phyloP scores from a whole-genome alignment of 2,329 filamentous ascomycete species.

The Hypoxylon sp. region DNA sequence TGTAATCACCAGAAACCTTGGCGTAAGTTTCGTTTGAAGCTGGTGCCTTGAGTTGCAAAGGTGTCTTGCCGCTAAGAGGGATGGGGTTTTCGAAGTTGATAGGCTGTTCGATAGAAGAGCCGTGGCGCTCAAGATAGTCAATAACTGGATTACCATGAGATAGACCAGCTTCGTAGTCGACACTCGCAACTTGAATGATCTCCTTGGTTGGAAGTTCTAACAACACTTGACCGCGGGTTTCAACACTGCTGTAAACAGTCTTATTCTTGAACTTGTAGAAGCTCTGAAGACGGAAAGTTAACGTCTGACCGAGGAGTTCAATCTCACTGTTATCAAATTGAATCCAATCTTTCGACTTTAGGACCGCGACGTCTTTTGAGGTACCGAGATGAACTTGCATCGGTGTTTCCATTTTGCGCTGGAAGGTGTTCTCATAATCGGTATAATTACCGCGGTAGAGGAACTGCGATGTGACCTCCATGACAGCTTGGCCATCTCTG shows the following conservation, averaged over 20 bases:
- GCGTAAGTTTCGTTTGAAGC: slow-evolving; percentile 98
- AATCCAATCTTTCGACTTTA: slow-evolving; percentile 99
- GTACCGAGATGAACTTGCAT: slow-evolving; percentile 92
- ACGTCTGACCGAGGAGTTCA: slow-evolving; percentile 90
- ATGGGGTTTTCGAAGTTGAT: slow-evolving; percentile 98
- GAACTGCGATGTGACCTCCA: slow-evolving; percentile 99
- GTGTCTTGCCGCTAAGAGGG: slow-evolving; percentile 91
- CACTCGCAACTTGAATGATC: slow-evolving; percentile 95
- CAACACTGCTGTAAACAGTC: slow-evolving; percentile 89
- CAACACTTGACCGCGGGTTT: slow-evolving; percentile 92
- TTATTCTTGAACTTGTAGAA: slow-evolving; percentile 95
- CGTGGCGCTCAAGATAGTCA: slow-evolving; percentile 94
- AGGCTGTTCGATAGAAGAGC: slow-evolving; percentile 93
- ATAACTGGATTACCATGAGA: slow-evolving; percentile 97
- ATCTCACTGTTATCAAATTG: slow-evolving; percentile 83
- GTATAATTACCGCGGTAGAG: slow-evolving; percentile 93
- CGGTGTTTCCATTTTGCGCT: slow-evolving; percentile 94
- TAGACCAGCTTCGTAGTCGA: slow-evolving; percentile 91
- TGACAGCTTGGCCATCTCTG: slow-evolving; percentile 85
- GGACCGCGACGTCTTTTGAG: slow-evolving; percentile 90
- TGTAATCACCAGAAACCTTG: slow-evolving; percentile 97
- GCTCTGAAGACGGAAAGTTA: slow-evolving; percentile 96
- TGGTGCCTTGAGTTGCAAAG: slow-evolving; percentile 89
- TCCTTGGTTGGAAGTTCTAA: slow-evolving; percentile 97
- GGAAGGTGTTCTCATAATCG: slow-evolving; percentile 98